Base-by-base conservation (phyloP, 345 rosid species). In the Salix dunnii region DNA sequence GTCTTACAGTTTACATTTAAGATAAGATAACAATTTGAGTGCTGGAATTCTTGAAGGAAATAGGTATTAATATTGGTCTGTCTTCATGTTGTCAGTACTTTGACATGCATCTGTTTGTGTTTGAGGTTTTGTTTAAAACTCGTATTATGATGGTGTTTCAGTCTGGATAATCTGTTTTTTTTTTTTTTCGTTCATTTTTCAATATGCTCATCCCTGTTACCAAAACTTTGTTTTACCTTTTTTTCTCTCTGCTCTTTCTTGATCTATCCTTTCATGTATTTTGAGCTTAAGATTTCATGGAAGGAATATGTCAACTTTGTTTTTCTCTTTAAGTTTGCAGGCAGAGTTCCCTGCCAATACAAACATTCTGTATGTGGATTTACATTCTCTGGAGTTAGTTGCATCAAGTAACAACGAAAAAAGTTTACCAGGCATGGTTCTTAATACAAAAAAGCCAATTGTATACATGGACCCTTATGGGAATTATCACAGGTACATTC, bases 321-420 rank as follows among this genome's bases (percentile, higher is more conserved):
- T 77, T 78, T 74, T 71, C 70, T 72, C 78, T 58, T 85, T 66
- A 82, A 91, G 99, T 84, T 87, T 88, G 86, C 96, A 88, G 87
- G 80, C 82, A 38, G 89, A 89, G 53, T 90, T 90, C 84, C 99
- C 94, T 78, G 97, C 99, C 80, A 94, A 94, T 85, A 95, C 97
- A 71, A 95, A 95, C 82, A 92, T 95, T 77, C 85, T 95, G 20
- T 92, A 91, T 70, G 92, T 95, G 79, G 94, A 90, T 86, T 84
- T 95, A 82, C 83, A 79, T 68, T 84, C 97, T 20, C 90, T 86
- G 30, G 93, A 90, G 84, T 75, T 79, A 71, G 80, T 93, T 86
- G 97, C 87, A 74, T 91, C 96, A 35, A 80, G 88, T 53, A 84
- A 86, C 63, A 85, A 70, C 74, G 89, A 77, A 79, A 89, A 82